Evolutionary conservation across 2,329 filamentous ascomycete genomes (phyloP).

Genomic region (Ascochyta pisi): DNA sequence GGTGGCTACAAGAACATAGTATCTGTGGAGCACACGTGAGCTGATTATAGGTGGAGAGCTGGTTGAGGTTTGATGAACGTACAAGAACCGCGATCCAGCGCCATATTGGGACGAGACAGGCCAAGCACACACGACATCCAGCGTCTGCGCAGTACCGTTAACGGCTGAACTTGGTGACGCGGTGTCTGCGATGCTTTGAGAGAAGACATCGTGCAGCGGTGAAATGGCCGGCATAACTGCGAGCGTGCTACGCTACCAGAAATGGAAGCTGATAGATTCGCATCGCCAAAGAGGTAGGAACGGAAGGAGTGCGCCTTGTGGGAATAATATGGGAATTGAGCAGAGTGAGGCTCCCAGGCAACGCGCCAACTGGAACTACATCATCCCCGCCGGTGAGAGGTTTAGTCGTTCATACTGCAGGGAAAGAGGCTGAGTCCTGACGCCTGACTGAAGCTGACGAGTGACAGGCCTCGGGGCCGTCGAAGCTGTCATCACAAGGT

Average conservation of each 20-base stretch:
- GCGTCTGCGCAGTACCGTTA: constrained; percentile 25
- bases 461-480: constrained; percentile 6
- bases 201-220: constrained; percentile 29
- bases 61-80: constrained; percentile 8
- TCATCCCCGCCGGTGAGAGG: constrained; percentile 27
- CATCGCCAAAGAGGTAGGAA: constrained; percentile 7
- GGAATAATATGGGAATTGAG: constrained; percentile 11
- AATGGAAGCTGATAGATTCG: constrained; percentile 5
- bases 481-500: background rate
- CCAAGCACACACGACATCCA: constrained; percentile 63
- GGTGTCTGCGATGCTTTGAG: constrained; percentile 16
- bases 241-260: constrained; percentile 32
- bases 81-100: constrained; percentile 61
- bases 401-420: constrained; percentile 13
- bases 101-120: constrained; percentile 66
- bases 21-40: constrained; percentile 51
- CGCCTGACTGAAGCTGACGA: constrained; percentile 6
- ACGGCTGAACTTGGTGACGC: constrained; percentile 27
- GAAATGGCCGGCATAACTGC: constrained; percentile 45
- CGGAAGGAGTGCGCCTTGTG: constrained; percentile 15
- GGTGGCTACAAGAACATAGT: constrained; percentile 69
- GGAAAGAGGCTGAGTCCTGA: constrained; percentile 15
- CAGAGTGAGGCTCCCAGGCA: constrained; percentile 23
- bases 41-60: constrained; percentile 14
- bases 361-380: constrained; percentile 6